Evolutionary conservation across 768 basidiomycete genomes (phyloP), one percentile per base, ranked within the genome.

Genomic region (Suillus subluteus): DNA sequence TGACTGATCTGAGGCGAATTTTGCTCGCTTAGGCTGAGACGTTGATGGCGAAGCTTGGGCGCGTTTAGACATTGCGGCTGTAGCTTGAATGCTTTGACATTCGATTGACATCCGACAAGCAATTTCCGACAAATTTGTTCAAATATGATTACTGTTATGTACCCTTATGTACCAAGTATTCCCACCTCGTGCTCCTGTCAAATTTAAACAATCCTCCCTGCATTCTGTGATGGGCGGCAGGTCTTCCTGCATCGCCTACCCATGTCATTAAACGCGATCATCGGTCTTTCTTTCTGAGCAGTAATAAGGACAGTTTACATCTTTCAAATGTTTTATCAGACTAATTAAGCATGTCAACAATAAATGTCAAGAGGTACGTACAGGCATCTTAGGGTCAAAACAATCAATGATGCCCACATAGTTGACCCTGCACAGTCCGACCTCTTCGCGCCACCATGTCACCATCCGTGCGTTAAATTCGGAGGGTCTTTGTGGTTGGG

Each of bases 21-120:
- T 77, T 56, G 68, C 0, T 62, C 65, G 77, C 56, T 79, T 77
- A 54, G 46, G 70, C 16, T 43, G 41, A 16, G 65, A 63, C 58
- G 15, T 11, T 9, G 70, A 67, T 9, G 67, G 63, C 43, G 62
- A 50, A 6, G 62, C 43, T 56, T 67, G 55, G 62, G 67, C 40
- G 41, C 67, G 67, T 63, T 68, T 68, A 37, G 61, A 41, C 67
- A 68, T 68, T 30, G 32, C n/a, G 43, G 55, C 6, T 38, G 38
- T 12, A 55, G 26, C 12, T 7, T 44, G n/a, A 26, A 43, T 30
- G 41, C 26, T 21, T 6, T 61, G 59, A 61, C 59, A 4, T 43
- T 44, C 26, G 59, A 43, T 61, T 61, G 59, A 61, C 59, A 30
- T 56, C 12, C 55, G 59, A 61, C 41, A 44, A 12, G 37, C 18